phyloP scores from a whole-genome alignment of 768 basidiomycete genomes.

The Mycena leptocephala region DNA sequence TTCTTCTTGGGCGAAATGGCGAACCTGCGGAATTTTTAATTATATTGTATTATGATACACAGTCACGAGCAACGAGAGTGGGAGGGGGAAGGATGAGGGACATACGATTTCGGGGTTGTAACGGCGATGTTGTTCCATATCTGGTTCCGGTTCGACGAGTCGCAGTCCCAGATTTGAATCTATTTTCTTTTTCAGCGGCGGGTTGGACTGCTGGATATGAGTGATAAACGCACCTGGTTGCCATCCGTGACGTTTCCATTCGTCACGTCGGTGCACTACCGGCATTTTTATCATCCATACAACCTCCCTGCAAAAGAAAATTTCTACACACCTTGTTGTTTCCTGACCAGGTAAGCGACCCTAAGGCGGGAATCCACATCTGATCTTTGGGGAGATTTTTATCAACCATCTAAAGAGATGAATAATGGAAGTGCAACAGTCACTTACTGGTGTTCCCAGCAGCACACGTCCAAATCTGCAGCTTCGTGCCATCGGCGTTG shows the following conservation, averaged over 20 bases:
- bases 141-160: constrained; percentile 1
- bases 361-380: background rate
- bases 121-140: background rate
- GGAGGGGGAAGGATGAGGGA: background rate
- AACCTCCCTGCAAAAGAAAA: background rate
- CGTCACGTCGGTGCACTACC: constrained; percentile 4
- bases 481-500: no score
- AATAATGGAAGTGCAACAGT: background rate
- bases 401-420: background rate
- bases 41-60: background rate
- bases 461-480: constrained; percentile 20
- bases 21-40: constrained; percentile 12
- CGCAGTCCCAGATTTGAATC: constrained; percentile 21
- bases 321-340: constrained; percentile 8
- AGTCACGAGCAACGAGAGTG: background rate
- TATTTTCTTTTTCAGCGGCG: background rate
- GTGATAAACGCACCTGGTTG: constrained; percentile 10
- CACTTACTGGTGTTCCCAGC: background rate
- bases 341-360: background rate
- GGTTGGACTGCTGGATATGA: background rate
- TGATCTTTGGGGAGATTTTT: constrained; percentile 3
- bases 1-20: background rate
- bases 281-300: background rate
- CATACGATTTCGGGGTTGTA: background rate
- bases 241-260: constrained; percentile 14